Base-by-base conservation (phyloP, 1,284 basidiomycete species). In the Taiwanofungus camphoratus region DNA sequence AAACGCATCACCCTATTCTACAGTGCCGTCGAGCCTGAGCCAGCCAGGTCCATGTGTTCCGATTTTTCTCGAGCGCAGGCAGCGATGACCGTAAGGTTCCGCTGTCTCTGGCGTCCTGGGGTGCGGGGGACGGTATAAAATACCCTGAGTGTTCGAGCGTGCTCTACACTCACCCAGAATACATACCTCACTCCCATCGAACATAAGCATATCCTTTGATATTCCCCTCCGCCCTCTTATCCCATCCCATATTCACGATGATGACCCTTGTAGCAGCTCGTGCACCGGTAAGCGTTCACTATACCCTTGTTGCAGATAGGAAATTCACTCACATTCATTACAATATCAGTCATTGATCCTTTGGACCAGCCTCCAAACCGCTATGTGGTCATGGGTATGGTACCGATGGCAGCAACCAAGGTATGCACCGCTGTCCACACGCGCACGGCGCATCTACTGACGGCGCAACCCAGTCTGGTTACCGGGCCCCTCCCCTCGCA, bases 351-450 rank as follows among this genome's bases (percentile, higher is more conserved):
- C 57, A 37, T 40, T 60, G 39, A 29, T 53, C 39, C 52, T 61
- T 37, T 61, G 55, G 37, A 49, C 27, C 22, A 50, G 53, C 18
- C 27, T 60, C 21, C 57, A 61, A 41, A 46, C 55, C 24, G 54
- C 52, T 21, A 35, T 59, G 39, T 50, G 48, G 35, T 47, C 42
- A 41, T 55, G 46, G 40, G 53, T 58, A 19, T 59, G 51, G 46
- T 42, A 36, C 5, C 59, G 56, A 43, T 57, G 49, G 39, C 47
- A 52, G 49, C 42, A 52, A 46, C 52, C 56, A 31, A 58, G 52
- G 59, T 61, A 34, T 20, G 39, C 27, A 31, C 31, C 16, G 23
- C 12, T 36, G 19, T 18, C 11, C 9, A n/a, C 21, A 6, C 19
- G 18, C 13, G 3, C 9, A 8, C 13, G 2, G 4, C n/a, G 26